Conservation (phyloP, 2,329 filamentous ascomycete species). For the Raffaelea deltoideospora region DNA sequence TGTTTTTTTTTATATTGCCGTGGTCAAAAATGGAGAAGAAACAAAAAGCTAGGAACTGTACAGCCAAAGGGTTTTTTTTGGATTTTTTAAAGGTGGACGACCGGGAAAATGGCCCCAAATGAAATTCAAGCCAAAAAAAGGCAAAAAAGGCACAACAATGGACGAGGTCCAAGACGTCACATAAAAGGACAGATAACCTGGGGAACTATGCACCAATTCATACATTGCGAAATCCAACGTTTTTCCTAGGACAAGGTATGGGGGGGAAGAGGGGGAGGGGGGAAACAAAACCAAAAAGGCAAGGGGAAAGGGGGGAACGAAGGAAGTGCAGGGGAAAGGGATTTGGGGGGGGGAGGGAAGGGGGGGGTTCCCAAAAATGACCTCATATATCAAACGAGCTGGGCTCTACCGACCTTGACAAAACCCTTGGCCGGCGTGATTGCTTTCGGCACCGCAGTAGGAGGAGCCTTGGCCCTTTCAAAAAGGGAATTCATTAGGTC, state of each 20-base stretch:
- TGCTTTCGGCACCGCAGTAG: slow-evolving; percentile 33
- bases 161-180: no score
- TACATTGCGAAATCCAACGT: no score
- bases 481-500: slow-evolving; percentile 95
- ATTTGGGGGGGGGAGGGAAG: slow-evolving; percentile 1
- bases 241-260: no score
- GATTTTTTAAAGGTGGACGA: no score
- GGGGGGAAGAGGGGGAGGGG: neutral
- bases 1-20: neutral
- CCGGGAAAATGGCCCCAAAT: no score
- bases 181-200: no score
- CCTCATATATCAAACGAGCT: slow-evolving; percentile 19
- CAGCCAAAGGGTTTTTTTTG: no score
- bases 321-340: neutral
- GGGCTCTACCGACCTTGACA: slow-evolving; percentile 63
- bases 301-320: slow-evolving; percentile 1
- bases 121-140: no score
- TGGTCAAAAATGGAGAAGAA: neutral
- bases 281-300: neutral
- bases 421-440: slow-evolving; percentile 48
- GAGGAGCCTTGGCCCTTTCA: slow-evolving; percentile 49
- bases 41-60: no score
- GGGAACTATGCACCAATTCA: no score
- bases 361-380: slow-evolving; percentile 14
- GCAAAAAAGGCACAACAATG: no score